These are phyloP conservation scores for Ilyonectria sp. DNA, from an alignment of 2,329 filamentous ascomycete genomes.

Conservation along the genomic window DNA sequence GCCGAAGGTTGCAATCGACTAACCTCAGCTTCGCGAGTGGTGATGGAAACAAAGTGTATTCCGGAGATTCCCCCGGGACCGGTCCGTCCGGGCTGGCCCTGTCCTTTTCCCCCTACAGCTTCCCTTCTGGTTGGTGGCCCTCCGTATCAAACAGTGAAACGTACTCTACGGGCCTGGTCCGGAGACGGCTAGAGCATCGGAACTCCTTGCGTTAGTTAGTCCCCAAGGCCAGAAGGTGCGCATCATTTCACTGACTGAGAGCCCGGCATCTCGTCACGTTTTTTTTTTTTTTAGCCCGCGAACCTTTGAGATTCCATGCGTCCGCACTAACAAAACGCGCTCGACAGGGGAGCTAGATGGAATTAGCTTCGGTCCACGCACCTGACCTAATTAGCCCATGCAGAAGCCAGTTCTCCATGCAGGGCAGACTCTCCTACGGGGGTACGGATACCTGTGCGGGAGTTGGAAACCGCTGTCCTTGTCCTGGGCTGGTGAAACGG, in stretches of 20 bases:
- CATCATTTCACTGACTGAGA: conserved; percentile 9
- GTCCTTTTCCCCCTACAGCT: neutral
- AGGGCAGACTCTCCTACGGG: neutral
- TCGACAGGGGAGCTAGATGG: conserved; percentile 10
- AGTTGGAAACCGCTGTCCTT: conserved; percentile 23
- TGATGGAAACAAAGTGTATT: neutral
- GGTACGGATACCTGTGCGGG: neutral
- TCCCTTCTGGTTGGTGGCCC: neutral
- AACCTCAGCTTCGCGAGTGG: neutral
- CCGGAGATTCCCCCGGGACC: neutral
- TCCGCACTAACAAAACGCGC: conserved; percentile 14
- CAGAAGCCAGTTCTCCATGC: conserved; percentile 7
- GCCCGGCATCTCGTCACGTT: neutral
- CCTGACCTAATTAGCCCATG: conserved; percentile 12
- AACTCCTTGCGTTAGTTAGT: conserved; percentile 21
- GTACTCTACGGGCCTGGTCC: conserved; percentile 1
- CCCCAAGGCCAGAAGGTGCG: conserved; percentile 15
- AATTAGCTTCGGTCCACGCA: conserved; percentile 10
- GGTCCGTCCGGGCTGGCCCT: neutral
- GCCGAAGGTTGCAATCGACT: neutral
- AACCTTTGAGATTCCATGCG: conserved; percentile 20
- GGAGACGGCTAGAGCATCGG: conserved; percentile 21
- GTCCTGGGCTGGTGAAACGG: conserved; percentile 4
- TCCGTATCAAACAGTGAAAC: neutral
- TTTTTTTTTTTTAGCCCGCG: conserved; percentile 3